Evolutionary conservation across 345 rosid species (phyloP), one percentile per base, ranked within the genome.

Genomic region (Eucalyptus erythrocorys): DNA sequence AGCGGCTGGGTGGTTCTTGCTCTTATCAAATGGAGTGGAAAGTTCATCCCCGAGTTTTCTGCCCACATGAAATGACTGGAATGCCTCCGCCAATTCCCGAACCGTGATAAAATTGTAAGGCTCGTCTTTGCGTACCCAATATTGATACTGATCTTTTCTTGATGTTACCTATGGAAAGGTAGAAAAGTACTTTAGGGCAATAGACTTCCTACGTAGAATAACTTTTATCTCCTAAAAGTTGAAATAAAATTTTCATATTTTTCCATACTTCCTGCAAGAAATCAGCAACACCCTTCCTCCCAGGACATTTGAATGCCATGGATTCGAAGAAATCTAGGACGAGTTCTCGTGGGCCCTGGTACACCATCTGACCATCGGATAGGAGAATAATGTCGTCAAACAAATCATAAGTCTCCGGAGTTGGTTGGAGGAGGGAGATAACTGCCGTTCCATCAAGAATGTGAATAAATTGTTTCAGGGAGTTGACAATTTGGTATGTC

Each of bases 401-500:
- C 45, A 96, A 94, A 90, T 95, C 90, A 7, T 94, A 96, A 71
- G 98, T 96, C 89, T 95, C 98, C 0, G 97, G 97, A 50, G 98
- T 94, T n/a, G 98, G 98, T 90, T 96, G 97, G 47, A 96, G 98
- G 68, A 96, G 98, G 59, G 98, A 95, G 64, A 96, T 91, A 84
- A 94, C 80, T 45, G 96, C 94, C 24, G 99, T 96, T 91, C 93
- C 95, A 55, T 94, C 88, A 43, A 94, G 90, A 87, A 93, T 92
- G 88, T 95, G 95, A 89, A 90, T 89, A 55, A 88, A 91, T 88
- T 96, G 97, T 92, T 90, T 94, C 68, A 96, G 89, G 45, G 92
- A 93, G 81, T 95, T 96, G 89, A 95, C 92, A 66, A 96, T 94
- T 87, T 95, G 95, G 89, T 82, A 95, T 21, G 97, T 94, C 16